Evolutionary conservation across 352 stramenopile species (phyloP).

Genomic region (Phytophthora brassicae): DNA sequence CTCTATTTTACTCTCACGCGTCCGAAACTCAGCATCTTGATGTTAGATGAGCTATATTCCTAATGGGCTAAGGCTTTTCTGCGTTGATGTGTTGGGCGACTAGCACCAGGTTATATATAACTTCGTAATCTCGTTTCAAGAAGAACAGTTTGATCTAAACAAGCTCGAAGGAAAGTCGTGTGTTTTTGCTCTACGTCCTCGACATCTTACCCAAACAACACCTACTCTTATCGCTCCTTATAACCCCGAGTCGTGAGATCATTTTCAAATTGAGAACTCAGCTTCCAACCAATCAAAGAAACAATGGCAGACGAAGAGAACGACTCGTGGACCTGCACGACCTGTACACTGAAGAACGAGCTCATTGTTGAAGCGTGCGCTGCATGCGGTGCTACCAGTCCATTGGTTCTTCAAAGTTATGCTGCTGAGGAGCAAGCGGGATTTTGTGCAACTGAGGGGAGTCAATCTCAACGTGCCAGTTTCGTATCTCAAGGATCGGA

Average conservation of each 20-base stretch:
- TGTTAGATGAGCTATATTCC: conserved; percentile 28
- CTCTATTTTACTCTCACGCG: conserved; percentile 19
- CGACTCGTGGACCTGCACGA: conserved; percentile 49
- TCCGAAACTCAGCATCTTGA: conserved; percentile 28
- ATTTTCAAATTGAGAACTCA: conserved; percentile 13
- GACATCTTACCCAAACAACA: conserved; percentile 8
- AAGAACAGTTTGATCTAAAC: not conserved
- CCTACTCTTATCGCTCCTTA: not conserved
- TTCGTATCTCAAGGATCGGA: conserved; percentile 42
- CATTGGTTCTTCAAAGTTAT: conserved; percentile 63
- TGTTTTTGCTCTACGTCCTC: conserved; percentile 20
- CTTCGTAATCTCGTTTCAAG: too few relatives aligned
- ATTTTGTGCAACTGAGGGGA: conserved; percentile 6
- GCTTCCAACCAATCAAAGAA: not conserved
- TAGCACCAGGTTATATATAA: conserved; percentile 22
- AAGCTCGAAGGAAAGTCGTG: not conserved
- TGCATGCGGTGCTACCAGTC: conserved; percentile 67
- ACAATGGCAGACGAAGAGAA: conserved; percentile 32
- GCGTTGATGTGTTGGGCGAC: conserved; percentile 36
- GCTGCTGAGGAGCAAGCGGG: conserved; percentile 43
- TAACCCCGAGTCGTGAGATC: too few relatives aligned
- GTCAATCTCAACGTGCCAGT: conserved; percentile 27
- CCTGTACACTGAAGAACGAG: conserved; percentile 66
- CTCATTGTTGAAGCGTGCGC: conserved; percentile 56
- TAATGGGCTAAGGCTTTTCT: too few relatives aligned